A percentile compares a stretch with the other conserved stretches of the same genome.
phyloP scores from a whole-genome alignment of 2,329 filamentous ascomycete species.

The Talaromyces pinophilus region DNA sequence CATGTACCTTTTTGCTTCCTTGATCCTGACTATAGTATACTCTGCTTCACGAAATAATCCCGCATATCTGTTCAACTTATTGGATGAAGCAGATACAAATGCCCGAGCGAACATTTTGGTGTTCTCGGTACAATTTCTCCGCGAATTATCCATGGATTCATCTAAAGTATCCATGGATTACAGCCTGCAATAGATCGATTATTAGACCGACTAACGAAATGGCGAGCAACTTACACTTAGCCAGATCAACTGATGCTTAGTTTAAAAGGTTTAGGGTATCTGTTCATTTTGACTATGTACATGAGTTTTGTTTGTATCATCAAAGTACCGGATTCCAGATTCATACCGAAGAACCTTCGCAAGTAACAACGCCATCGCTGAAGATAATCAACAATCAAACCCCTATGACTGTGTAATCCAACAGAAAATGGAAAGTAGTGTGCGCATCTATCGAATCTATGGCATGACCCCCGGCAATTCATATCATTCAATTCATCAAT shows the following conservation, averaged over 20 bases:
- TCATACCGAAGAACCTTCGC: neutral
- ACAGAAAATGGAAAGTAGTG: neutral
- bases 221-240: neutral
- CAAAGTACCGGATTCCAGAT: neutral
- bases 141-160: neutral
- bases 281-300: conserved; percentile 15
- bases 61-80: neutral
- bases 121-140: neutral
- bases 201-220: neutral
- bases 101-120: neutral
- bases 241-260: neutral
- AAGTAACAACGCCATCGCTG: conserved; percentile 4
- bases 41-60: neutral
- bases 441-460: conserved; percentile 2
- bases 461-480: neutral
- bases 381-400: neutral
- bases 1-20: neutral
- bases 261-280: neutral
- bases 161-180: neutral
- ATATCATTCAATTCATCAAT: neutral
- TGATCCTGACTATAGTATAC: neutral
- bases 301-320: neutral
- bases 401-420: neutral
- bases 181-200: neutral
- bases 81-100: neutral